A percentile compares a stretch with the other conserved stretches of the same genome.
phyloP scores from a whole-genome alignment of 352 stramenopile genomes.

The Plasmopara muralis region DNA sequence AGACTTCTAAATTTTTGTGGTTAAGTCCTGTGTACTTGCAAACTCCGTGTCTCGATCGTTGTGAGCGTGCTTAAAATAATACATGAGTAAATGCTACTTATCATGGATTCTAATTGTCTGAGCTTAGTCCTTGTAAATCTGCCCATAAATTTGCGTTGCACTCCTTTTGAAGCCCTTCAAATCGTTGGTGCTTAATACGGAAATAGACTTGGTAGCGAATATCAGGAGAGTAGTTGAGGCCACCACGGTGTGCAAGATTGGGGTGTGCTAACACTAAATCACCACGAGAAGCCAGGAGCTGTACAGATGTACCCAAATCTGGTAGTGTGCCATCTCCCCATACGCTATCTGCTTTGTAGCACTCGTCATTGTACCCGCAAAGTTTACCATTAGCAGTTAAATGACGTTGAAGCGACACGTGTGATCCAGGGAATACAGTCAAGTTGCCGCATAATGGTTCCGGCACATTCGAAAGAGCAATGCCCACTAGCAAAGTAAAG shows the following conservation, averaged over 20 bases:
- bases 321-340: slow-evolving; percentile 70
- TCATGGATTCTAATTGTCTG: slow-evolving; percentile 26
- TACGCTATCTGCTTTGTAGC: slow-evolving; percentile 60
- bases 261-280: slow-evolving; percentile 72
- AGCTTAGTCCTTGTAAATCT: slow-evolving; percentile 29
- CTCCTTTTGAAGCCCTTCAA: slow-evolving; percentile 28
- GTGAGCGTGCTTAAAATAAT: slow-evolving; percentile 1
- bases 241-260: slow-evolving; percentile 64
- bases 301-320: slow-evolving; percentile 51
- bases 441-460: slow-evolving; percentile 62
- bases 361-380: slow-evolving; percentile 44
- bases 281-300: slow-evolving; percentile 45
- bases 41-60: slow-evolving; percentile 16
- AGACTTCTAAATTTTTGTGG: slow-evolving; percentile 3
- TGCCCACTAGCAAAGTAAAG: slow-evolving; percentile 59
- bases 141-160: slow-evolving; percentile 33
- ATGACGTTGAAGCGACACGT: slow-evolving; percentile 40
- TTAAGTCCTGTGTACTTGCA: slow-evolving; percentile 13
- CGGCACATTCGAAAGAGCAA: slow-evolving; percentile 62
- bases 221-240: slow-evolving; percentile 76
- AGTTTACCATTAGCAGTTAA: slow-evolving; percentile 51
- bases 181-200: slow-evolving; percentile 64
- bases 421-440: slow-evolving; percentile 65
- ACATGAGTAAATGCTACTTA: slow-evolving; percentile 13
- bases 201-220: slow-evolving; percentile 83